Base-by-base conservation (phyloP, 345 rosid species). In the Nasturtium officinale region DNA sequence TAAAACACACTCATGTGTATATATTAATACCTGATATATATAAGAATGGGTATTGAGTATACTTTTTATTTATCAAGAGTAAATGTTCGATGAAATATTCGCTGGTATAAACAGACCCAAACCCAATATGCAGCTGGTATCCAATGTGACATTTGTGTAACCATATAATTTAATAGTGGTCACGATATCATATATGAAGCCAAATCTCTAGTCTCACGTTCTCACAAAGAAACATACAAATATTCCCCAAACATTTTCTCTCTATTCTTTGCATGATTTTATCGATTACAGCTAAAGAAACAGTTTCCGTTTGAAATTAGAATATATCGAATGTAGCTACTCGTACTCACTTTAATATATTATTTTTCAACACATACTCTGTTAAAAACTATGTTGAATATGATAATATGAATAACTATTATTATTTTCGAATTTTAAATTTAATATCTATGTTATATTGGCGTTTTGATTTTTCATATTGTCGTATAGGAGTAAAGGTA, bases 191-290 rank as follows among this genome's bases (percentile, higher is more conserved):
- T 58, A 72, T 30, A 48, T 71, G 68, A 57, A 71, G 73, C 80
- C 80, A 77, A 77, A 77, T 58, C 51, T 43, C 21, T 65, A 52
- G 63, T 71, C 64, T 59, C 80, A 71, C 73, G 68, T 55, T 71
- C 65, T 65, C 72, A 53, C 58, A 58, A 71, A 60, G 51, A 71
- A 77, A 50, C 80, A 51, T 71, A 77, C 80, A 77, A 65, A 71
- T 71, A 53, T 11, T 40, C 30, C 35, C 29, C 40, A 65, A 59
- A 64, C 52, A 46, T 29, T 56, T 48, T 70, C 26, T 70, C 26
- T 46, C 33, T 9, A 55, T 25, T 38, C 20, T 13, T 54, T 42
- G 42, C 30, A 52, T 61, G 48, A 42, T 17, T 67, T 67, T 26
- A 69, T 61, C 58, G 69, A 61, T 42, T 68, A 67, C 29, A 74